A percentile compares a stretch with the other conserved stretches of the same genome.
These are phyloP conservation scores for Paraphaeosphaeria minitans DNA, from an alignment of 2,329 filamentous ascomycete genomes.

Conservation along the genomic window DNA sequence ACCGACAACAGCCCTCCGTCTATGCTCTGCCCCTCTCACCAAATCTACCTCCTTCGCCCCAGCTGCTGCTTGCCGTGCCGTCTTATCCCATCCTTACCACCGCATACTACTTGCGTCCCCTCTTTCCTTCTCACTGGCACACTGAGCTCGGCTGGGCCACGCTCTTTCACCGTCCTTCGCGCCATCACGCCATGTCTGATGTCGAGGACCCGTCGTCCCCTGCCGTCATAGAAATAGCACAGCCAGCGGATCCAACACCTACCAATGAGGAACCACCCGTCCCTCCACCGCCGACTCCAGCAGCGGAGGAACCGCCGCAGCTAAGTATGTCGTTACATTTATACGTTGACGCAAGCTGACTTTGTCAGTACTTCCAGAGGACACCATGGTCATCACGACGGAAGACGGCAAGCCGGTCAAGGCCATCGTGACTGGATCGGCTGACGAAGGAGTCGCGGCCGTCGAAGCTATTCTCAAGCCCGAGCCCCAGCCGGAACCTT, in stretches of 20 bases:
- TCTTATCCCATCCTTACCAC: slow-evolving; percentile 13
- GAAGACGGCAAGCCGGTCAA: slow-evolving; percentile 16
- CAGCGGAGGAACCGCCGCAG: slow-evolving; percentile 17
- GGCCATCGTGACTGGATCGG: slow-evolving; percentile 11
- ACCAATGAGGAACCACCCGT: slow-evolving; percentile 15
- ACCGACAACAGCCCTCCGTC: not conserved
- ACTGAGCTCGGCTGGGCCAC: slow-evolving; percentile 17
- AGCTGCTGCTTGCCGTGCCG: slow-evolving; percentile 15
- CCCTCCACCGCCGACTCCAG: slow-evolving; percentile 21
- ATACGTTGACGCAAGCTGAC: slow-evolving; percentile 5
- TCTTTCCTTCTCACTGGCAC: slow-evolving; percentile 14
- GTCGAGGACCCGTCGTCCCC: slow-evolving; percentile 6
- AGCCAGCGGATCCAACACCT: slow-evolving; percentile 8
- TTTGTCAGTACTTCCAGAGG: slow-evolving; percentile 13
- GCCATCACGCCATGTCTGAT: slow-evolving; percentile 17
- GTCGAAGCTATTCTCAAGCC: slow-evolving; percentile 14
- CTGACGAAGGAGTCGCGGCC: slow-evolving; percentile 10
- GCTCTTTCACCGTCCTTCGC: not conserved
- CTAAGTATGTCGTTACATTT: slow-evolving; percentile 11
- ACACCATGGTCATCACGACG: slow-evolving; percentile 20
- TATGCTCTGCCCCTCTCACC: slow-evolving; percentile 1
- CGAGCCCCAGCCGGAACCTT: slow-evolving; percentile 5
- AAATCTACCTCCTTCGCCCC: not conserved
- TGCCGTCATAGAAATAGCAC: slow-evolving; percentile 13
- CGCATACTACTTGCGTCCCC: slow-evolving; percentile 9